Percentiles rank a stretch among this genome's conserved stretches.
phyloP scores from a whole-genome alignment of 305 asterid species.

The Fraxinus albicans region DNA sequence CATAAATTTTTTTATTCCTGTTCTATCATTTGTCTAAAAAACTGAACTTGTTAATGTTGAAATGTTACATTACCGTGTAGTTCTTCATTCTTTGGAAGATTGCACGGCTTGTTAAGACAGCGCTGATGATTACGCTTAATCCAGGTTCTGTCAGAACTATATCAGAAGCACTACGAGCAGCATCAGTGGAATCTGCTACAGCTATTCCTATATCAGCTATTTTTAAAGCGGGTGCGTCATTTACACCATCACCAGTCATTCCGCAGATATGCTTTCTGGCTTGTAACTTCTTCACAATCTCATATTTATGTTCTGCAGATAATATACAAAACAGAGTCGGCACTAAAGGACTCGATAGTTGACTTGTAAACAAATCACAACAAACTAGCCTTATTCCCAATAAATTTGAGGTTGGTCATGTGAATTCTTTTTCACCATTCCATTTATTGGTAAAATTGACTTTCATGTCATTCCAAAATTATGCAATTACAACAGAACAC shows the following conservation, averaged over 20 bases:
- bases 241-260: constrained; percentile 68
- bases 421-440: background rate
- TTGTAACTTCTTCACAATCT: constrained; percentile 53
- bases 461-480: background rate
- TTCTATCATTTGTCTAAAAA: background rate
- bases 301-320: constrained; percentile 52
- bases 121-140: constrained; percentile 56
- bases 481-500: background rate
- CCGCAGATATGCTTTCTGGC: constrained; percentile 55
- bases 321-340: constrained; percentile 2
- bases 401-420: background rate
- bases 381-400: background rate
- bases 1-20: background rate
- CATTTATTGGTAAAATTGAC: background rate
- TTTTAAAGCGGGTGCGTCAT: constrained; percentile 68
- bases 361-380: background rate
- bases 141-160: constrained; percentile 64
- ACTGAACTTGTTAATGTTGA: background rate
- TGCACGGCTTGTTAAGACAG: constrained; percentile 63
- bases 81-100: constrained; percentile 64
- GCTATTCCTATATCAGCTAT: constrained; percentile 64
- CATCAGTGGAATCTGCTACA: constrained; percentile 60
- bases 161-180: constrained; percentile 64
- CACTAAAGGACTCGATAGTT: background rate
- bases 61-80: constrained; percentile 42